phyloP scores from a whole-genome alignment of 768 basidiomycete genomes.

The Termitomyces sp. region DNA sequence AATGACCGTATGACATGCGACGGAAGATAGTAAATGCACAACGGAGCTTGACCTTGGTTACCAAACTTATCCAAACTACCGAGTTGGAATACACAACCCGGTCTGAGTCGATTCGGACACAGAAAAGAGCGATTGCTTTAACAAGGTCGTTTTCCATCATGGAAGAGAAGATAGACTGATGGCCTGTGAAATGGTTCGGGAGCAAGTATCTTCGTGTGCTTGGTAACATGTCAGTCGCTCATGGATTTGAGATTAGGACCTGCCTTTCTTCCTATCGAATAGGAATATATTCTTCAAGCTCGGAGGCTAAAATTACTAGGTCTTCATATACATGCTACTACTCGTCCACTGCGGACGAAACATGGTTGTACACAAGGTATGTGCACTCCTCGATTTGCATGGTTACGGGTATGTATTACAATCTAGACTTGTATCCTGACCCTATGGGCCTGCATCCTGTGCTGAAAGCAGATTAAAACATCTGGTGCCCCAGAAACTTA shows the following conservation, averaged over 20 bases:
- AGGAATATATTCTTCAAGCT: neutral
- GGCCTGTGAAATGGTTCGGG: neutral
- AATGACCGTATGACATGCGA: too few species aligned
- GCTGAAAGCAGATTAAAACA: neutral
- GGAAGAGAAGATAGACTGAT: neutral
- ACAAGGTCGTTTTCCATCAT: neutral
- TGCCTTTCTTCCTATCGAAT: neutral
- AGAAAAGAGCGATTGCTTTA: neutral
- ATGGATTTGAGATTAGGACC: neutral
- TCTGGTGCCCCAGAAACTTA: neutral
- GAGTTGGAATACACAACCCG: neutral
- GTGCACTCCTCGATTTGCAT: neutral
- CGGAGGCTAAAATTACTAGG: neutral
- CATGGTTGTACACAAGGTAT: neutral
- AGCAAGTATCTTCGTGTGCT: neutral
- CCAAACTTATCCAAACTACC: neutral
- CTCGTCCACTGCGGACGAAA: neutral
- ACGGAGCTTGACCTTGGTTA: neutral
- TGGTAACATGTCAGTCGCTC: neutral
- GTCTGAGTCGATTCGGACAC: neutral
- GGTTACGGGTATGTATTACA: neutral
- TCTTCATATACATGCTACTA: neutral
- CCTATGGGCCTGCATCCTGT: neutral
- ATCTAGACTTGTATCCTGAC: neutral
- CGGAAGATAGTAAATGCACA: too few species aligned